These are phyloP conservation scores for Pyrus bretschneideri DNA, from an alignment of 306 rosid species.

Conservation along the genomic window DNA sequence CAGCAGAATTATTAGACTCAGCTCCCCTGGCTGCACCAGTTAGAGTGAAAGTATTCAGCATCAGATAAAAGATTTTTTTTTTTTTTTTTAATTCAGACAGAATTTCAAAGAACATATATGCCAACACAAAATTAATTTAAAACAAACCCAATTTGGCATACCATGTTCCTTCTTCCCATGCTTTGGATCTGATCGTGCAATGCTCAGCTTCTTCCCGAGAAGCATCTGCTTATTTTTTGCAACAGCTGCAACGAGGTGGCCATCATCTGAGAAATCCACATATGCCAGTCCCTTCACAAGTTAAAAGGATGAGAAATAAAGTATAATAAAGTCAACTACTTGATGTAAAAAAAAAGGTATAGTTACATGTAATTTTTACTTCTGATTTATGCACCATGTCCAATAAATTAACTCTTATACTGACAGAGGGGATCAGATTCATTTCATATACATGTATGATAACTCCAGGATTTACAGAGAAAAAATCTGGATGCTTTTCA, in stretches of 20 bases:
- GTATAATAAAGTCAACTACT: not conserved
- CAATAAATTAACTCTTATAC: not conserved
- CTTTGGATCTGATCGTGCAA: conserved; percentile 76
- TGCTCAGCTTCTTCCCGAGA: conserved; percentile 73
- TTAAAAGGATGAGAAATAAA: not conserved
- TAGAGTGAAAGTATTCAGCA: not conserved
- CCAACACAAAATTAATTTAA: not conserved
- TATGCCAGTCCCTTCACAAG: conserved; percentile 79
- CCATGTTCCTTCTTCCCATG: conserved; percentile 48
- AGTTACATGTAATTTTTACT: not conserved
- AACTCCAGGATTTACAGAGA: not conserved
- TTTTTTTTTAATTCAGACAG: not conserved
- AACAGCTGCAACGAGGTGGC: conserved; percentile 72
- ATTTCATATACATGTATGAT: not conserved
- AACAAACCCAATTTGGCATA: conserved; percentile 21
- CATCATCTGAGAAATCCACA: conserved; percentile 74
- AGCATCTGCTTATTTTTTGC: conserved; percentile 57
- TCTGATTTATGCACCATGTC: not conserved
- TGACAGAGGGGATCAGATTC: not conserved
- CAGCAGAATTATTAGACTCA: conserved; percentile 36
- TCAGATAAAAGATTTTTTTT: not conserved
- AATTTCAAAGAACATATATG: not conserved
- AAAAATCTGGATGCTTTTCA: not conserved
- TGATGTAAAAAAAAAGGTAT: not conserved
- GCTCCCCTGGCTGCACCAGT: conserved; percentile 31